Percentiles rank a stretch among this genome's conserved stretches.
Evolutionary conservation across 2,329 filamentous ascomycete genomes (phyloP).

Genomic region (Ceratocystis huliohia): DNA sequence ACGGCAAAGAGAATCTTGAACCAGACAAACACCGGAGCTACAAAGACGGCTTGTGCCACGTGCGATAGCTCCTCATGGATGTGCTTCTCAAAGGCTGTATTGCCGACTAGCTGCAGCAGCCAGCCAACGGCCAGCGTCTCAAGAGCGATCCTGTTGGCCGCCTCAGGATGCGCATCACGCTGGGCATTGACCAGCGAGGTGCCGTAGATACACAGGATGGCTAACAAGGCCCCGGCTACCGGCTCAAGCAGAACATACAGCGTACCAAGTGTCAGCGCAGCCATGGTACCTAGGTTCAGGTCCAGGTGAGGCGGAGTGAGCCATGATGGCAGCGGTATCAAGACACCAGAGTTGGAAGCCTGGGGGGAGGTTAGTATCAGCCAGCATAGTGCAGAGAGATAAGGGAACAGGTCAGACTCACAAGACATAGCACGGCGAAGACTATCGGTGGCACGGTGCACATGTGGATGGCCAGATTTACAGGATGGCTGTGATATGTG

Average conservation of each 20-base stretch:
- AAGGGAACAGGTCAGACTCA: slow-evolving; percentile 30
- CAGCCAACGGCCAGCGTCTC: slow-evolving; percentile 62
- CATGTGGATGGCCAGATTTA: slow-evolving; percentile 70
- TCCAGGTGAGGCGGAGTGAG: slow-evolving; percentile 55
- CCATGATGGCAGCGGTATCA: slow-evolving; percentile 53
- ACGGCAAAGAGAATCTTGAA: slow-evolving; percentile 83
- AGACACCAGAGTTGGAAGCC: slow-evolving; percentile 49
- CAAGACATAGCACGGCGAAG: slow-evolving; percentile 57
- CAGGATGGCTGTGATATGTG: slow-evolving; percentile 65
- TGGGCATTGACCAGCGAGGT: slow-evolving; percentile 68
- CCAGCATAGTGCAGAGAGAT: background rate
- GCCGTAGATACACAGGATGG: slow-evolving; percentile 60
- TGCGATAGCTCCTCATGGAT: slow-evolving; percentile 52
- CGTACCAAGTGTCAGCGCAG: slow-evolving; percentile 54
- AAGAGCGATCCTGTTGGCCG: slow-evolving; percentile 45
- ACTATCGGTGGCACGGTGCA: slow-evolving; percentile 66
- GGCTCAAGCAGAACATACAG: slow-evolving; percentile 90
- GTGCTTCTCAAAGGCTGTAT: slow-evolving; percentile 76
- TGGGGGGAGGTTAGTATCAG: slow-evolving; percentile 25
- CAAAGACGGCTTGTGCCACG: slow-evolving; percentile 75
- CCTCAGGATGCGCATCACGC: slow-evolving; percentile 41
- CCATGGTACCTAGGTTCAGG: slow-evolving; percentile 53
- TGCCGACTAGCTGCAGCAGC: slow-evolving; percentile 83
- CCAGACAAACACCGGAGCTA: slow-evolving; percentile 95
- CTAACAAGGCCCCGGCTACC: slow-evolving; percentile 68